Evolutionary conservation across 495 filamentous ascomycete species (phyloP), one percentile per base, ranked within the genome.

Genomic region (Amniculicola lignicola): DNA sequence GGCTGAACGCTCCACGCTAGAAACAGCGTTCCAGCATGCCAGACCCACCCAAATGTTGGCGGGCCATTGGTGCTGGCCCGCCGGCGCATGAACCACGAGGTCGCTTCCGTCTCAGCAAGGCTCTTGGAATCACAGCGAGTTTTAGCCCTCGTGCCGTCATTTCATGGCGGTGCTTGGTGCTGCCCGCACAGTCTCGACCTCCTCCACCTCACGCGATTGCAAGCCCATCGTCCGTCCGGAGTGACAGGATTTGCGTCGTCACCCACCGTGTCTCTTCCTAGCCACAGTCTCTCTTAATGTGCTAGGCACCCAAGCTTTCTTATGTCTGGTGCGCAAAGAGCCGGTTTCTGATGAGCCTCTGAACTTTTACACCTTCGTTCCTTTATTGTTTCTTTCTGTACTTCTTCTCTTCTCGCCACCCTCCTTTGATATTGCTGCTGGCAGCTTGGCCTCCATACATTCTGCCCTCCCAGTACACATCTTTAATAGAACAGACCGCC

Each of bases 401-500:
- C 40, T 55, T 63, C n/a, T 55, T 46, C 29, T 29, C 57, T 57
- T 46, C 57, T 29, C 37, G 38, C 52, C 45, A 44, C 43, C 51
- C 24, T 64, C 56, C 21, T 51, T 64, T 55, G 31, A 25, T 5
- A 40, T 36, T 57, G 61, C 61, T 64, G 61, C 61, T 64, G 61
- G 39, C 61, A 61, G 61, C 52, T 31, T 46, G 49, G 44, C 36
- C 19, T 46, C 28, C 37, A 18, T 51, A 40, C 50, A n/a, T 54
- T 55, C 25, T n/a, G n/a, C 40, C 28, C 55, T 38, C 37, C 39
- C 12, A 44, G 29, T 53, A 61, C n/a, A 21, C 43, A 31, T 54
- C 46, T 57, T 59, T 64, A 64, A 64, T 60, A 56, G 33, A 54
- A 24, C 54, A 53, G 54, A 16, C 21, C 42, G n/a, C n/a, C n/a